A percentile compares a stretch with the other conserved stretches of the same genome.
Conservation (phyloP, 331 rosid species). For the Rhamnella rubrinervis region DNA sequence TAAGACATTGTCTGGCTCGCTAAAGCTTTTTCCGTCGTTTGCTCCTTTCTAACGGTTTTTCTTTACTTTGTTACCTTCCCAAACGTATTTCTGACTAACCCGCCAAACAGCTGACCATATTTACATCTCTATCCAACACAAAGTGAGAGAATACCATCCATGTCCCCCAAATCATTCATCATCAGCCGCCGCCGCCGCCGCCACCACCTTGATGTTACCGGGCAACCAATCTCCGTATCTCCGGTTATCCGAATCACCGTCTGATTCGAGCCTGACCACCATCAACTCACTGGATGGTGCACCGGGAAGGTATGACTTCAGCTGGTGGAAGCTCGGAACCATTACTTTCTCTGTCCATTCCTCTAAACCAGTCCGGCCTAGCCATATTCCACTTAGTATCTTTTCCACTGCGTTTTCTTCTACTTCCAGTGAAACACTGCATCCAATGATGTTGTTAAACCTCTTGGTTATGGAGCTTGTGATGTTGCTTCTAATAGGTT, state of each 20-base stretch:
- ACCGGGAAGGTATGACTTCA: slow-evolving; percentile 40
- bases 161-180: slow-evolving; percentile 23
- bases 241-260: slow-evolving; percentile 40
- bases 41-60: slow-evolving; percentile 43
- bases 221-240: slow-evolving; percentile 55
- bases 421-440: slow-evolving; percentile 51
- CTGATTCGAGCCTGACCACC: slow-evolving; percentile 66
- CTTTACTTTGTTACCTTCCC: slow-evolving; percentile 30
- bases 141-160: slow-evolving; percentile 26
- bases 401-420: slow-evolving; percentile 69
- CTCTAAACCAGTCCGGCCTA: slow-evolving; percentile 57
- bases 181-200: slow-evolving; percentile 45
- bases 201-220: slow-evolving; percentile 55
- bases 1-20: slow-evolving; percentile 3
- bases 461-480: slow-evolving; percentile 37
- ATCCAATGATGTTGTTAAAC: slow-evolving; percentile 52
- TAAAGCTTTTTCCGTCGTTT: slow-evolving; percentile 17
- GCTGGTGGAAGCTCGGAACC: slow-evolving; percentile 65
- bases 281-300: slow-evolving; percentile 34
- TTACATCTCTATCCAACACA: slow-evolving; percentile 36
- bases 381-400: slow-evolving; percentile 74
- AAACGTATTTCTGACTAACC: slow-evolving; percentile 23
- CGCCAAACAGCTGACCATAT: slow-evolving; percentile 32
- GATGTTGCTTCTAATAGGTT: slow-evolving; percentile 50
- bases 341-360: slow-evolving; percentile 77